phyloP scores from a whole-genome alignment of 306 rosid genomes.

The Cicer bijugum region DNA sequence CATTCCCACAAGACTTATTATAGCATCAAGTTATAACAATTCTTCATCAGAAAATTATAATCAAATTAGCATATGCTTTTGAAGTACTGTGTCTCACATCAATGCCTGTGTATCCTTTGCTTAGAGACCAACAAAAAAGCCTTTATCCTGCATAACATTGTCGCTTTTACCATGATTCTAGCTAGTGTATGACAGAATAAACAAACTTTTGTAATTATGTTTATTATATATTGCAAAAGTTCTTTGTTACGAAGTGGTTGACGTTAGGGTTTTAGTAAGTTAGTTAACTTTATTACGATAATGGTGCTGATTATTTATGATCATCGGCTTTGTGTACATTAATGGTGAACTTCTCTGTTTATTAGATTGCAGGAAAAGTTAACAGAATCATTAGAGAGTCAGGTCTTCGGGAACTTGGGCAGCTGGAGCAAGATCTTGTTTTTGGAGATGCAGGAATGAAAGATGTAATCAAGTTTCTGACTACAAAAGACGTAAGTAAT shows the following conservation, averaged over 20 bases:
- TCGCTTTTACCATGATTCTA: constrained; percentile 27
- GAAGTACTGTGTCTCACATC: constrained; percentile 3
- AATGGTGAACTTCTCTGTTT: constrained; percentile 45
- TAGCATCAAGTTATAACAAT: constrained; percentile 4
- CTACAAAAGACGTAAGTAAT: constrained; percentile 63
- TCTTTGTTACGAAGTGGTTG: constrained; percentile 34
- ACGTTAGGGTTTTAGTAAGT: constrained; percentile 6
- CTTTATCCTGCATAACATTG: constrained; percentile 12
- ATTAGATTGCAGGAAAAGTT: constrained; percentile 90
- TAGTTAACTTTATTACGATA: constrained; percentile 21
- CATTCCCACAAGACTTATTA: constrained; percentile 10
- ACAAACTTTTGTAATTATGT: constrained; percentile 26
- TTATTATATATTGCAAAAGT: constrained; percentile 20
- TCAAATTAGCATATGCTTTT: constrained; percentile 21
- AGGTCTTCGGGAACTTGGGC: constrained; percentile 83
- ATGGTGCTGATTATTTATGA: constrained; percentile 12
- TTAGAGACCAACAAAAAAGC: neutral
- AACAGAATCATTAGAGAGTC: constrained; percentile 73
- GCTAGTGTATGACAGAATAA: constrained; percentile 38
- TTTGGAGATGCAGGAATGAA: constrained; percentile 94
- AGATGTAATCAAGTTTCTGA: constrained; percentile 83
- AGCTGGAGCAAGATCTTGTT: constrained; percentile 91
- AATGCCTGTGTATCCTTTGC: neutral
- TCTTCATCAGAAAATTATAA: constrained; percentile 7
- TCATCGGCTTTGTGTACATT: constrained; percentile 29